Percentiles rank a stretch among this genome's conserved stretches.
These are phyloP conservation scores for Fomitopsis palustris DNA, from an alignment of 1,284 basidiomycete genomes.

Conservation along the genomic window DNA sequence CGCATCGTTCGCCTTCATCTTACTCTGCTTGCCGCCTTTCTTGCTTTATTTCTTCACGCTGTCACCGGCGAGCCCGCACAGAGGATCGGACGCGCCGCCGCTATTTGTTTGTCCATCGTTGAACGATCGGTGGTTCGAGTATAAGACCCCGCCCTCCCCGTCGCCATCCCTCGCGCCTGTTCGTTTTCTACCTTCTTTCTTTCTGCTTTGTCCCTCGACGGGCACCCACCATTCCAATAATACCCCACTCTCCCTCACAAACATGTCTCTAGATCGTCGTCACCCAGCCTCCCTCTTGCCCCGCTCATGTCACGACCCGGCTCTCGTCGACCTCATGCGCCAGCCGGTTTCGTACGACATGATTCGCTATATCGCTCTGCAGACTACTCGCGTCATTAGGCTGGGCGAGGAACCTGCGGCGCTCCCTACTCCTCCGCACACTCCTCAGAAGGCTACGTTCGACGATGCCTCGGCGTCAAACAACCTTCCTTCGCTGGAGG, in stretches of 20 bases:
- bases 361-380: slow-evolving; percentile 72
- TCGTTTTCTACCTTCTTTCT: slow-evolving; percentile 14
- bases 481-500: slow-evolving; percentile 70
- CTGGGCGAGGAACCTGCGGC: slow-evolving; percentile 44
- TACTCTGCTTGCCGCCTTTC: not conserved
- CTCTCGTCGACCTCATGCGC: slow-evolving; percentile 73
- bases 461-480: slow-evolving; percentile 29
- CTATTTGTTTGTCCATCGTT: slow-evolving; percentile 23
- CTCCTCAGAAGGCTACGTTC: slow-evolving; percentile 45
- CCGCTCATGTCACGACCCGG: slow-evolving; percentile 35
- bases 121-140: slow-evolving; percentile 8
- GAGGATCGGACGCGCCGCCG: slow-evolving; percentile 11
- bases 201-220: slow-evolving; percentile 25
- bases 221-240: slow-evolving; percentile 21
- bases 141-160: slow-evolving; percentile 13
- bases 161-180: slow-evolving; percentile 9
- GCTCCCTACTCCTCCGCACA: slow-evolving; percentile 51
- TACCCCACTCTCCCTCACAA: slow-evolving; percentile 20
- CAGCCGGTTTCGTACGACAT: slow-evolving; percentile 79
- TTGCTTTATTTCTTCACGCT: not conserved
- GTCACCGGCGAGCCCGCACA: slow-evolving; percentile 11
- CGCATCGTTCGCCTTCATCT: not conserved
- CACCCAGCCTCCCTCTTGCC: slow-evolving; percentile 25
- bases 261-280: slow-evolving; percentile 22
- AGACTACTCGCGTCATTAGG: slow-evolving; percentile 62